Percentiles rank a stretch among this genome's conserved stretches.
Conservation (phyloP, 2,329 filamentous ascomycete species). For the Aspergillus neotritici region DNA sequence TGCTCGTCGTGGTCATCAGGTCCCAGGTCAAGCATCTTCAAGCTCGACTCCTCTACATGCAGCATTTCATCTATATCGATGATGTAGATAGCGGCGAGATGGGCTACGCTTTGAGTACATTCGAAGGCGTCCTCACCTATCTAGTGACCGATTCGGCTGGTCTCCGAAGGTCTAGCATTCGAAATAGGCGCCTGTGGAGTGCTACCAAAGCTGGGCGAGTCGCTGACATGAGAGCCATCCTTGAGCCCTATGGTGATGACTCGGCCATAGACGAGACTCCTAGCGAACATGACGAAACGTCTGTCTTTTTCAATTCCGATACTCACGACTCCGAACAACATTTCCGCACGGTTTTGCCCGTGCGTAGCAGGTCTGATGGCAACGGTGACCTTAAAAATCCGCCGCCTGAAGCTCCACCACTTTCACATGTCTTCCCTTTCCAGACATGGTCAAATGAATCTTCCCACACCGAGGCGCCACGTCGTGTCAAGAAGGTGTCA, state of each 20-base stretch:
- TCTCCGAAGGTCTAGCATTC: slow-evolving; percentile 74
- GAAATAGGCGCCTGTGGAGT: slow-evolving; percentile 84
- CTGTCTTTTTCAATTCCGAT: slow-evolving; percentile 32
- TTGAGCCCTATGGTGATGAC: slow-evolving; percentile 62
- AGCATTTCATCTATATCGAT: slow-evolving; percentile 95
- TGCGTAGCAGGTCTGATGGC: slow-evolving; percentile 17
- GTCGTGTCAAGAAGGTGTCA: slow-evolving; percentile 70
- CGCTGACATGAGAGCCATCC: slow-evolving; percentile 66
- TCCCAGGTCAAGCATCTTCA: slow-evolving; percentile 83
- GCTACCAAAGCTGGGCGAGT: slow-evolving; percentile 73
- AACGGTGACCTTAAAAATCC: slow-evolving; percentile 17
- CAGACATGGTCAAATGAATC: slow-evolving; percentile 54
- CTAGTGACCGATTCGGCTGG: slow-evolving; percentile 75
- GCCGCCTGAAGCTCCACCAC: slow-evolving; percentile 29
- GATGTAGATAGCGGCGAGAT: slow-evolving; percentile 95
- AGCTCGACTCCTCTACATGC: slow-evolving; percentile 86
- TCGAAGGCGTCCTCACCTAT: slow-evolving; percentile 89
- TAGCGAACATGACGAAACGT: slow-evolving; percentile 37
- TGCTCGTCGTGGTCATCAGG: slow-evolving; percentile 87
- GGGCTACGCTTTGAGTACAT: slow-evolving; percentile 91
- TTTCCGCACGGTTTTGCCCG: slow-evolving; percentile 16
- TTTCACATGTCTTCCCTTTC: slow-evolving; percentile 90
- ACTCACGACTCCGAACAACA: slow-evolving; percentile 25
- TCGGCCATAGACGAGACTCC: slow-evolving; percentile 25
- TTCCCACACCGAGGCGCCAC: slow-evolving; percentile 39